Evolutionary conservation across 73 alveolate genomes (phyloP).

Genomic region (Paramecium biaurelia): DNA sequence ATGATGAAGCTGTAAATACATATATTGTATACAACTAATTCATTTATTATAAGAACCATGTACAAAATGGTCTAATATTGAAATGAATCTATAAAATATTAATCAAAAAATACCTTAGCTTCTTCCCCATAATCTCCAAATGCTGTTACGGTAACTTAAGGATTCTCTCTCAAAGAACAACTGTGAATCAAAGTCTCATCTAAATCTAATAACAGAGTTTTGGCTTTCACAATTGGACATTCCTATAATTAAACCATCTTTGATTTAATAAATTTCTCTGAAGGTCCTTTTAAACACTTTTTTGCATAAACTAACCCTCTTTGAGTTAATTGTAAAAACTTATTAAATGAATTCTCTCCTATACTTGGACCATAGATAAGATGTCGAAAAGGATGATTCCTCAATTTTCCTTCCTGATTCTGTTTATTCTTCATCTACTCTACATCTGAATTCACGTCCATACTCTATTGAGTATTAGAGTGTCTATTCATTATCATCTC

Average conservation of each 20-base stretch:
- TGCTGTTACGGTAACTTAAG: constrained; percentile 39
- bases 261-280: constrained; percentile 58
- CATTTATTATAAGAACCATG: constrained; percentile 82
- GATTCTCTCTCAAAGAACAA: constrained; percentile 58
- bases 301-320: constrained; percentile 61
- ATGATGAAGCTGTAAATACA: constrained; percentile 92
- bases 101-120: neutral
- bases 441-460: constrained; percentile 48
- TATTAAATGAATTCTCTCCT: constrained; percentile 43
- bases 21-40: constrained; percentile 79
- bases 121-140: constrained; percentile 50
- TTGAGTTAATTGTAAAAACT: constrained; percentile 47
- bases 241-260: constrained; percentile 51
- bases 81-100: constrained; percentile 70
- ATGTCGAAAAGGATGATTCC: constrained; percentile 54
- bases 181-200: constrained; percentile 63
- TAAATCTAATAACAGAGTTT: constrained; percentile 52
- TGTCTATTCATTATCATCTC: neutral
- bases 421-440: neutral
- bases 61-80: constrained; percentile 86
- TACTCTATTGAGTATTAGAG: neutral
- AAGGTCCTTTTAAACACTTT: constrained; percentile 65
- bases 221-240: constrained; percentile 12
- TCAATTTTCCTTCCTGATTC: constrained; percentile 19
- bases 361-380: constrained; percentile 52